Evolutionary conservation across 148 eudicot genomes (phyloP).

Genomic region (Vaccinium myrtillus): DNA sequence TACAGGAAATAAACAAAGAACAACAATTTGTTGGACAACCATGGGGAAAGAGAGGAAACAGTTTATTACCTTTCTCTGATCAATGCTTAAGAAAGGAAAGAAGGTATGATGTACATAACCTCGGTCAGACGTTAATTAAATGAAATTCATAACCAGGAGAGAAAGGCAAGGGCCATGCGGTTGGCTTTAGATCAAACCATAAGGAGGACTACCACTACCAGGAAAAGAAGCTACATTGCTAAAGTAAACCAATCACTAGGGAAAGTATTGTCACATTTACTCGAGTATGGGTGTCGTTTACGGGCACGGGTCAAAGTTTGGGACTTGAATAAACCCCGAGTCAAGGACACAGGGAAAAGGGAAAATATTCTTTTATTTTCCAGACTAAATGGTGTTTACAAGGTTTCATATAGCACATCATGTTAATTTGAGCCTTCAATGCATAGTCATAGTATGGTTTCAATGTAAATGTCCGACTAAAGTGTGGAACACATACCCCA

Average conservation of each 20-base stretch:
- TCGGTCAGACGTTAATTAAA: background rate
- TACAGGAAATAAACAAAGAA: slow-evolving; percentile 11
- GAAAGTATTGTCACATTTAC: background rate
- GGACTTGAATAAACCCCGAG: background rate
- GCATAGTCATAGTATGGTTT: background rate
- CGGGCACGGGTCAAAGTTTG: background rate
- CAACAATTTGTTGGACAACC: background rate
- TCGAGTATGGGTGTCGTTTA: background rate
- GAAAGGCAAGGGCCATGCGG: background rate
- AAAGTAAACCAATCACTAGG: background rate
- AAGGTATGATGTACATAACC: background rate
- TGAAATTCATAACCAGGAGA: background rate
- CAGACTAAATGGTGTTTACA: background rate
- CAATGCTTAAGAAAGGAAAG: background rate
- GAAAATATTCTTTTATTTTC: background rate
- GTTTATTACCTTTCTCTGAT: background rate
- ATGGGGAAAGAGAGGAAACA: slow-evolving; percentile 1
- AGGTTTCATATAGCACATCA: background rate
- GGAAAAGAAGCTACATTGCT: background rate
- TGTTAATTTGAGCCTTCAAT: background rate
- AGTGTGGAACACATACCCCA: background rate
- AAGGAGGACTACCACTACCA: background rate
- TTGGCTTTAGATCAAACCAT: background rate
- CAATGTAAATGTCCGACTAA: background rate
- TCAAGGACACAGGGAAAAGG: background rate